phyloP scores from a whole-genome alignment of 2,329 filamentous ascomycete species.

The Pseudofabraea citricarpa region DNA sequence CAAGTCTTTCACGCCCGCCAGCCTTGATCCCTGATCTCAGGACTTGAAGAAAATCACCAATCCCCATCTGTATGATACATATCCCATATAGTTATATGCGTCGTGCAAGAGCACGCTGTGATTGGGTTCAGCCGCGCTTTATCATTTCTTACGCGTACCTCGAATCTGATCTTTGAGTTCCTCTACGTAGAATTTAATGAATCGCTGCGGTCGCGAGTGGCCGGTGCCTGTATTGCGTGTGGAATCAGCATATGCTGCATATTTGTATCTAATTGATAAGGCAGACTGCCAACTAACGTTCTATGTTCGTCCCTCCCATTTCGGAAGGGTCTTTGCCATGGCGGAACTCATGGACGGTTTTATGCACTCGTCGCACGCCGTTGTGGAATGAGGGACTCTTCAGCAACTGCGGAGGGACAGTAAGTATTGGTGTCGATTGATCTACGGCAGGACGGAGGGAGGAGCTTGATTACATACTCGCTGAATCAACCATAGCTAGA shows the following conservation, averaged over 20 bases:
- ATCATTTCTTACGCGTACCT: slow-evolving; percentile 21
- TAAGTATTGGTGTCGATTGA: neutral
- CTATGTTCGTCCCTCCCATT: slow-evolving; percentile 42
- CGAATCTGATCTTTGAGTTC: slow-evolving; percentile 44
- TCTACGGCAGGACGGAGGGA: neutral
- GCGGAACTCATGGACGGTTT: slow-evolving; percentile 29
- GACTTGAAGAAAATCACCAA: too few relatives aligned
- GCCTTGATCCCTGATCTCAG: too few relatives aligned
- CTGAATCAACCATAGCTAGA: slow-evolving; percentile 21
- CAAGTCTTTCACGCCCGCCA: too few relatives aligned
- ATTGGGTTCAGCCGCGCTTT: too few relatives aligned
- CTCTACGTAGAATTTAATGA: slow-evolving; percentile 46
- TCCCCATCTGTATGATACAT: too few relatives aligned
- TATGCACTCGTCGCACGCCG: slow-evolving; percentile 43
- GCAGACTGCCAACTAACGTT: slow-evolving; percentile 27
- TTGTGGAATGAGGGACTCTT: slow-evolving; percentile 50
- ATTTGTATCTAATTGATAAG: too few relatives aligned
- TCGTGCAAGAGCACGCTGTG: too few relatives aligned
- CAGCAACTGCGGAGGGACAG: slow-evolving; percentile 37
- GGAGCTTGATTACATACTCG: too few relatives aligned
- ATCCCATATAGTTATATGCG: too few relatives aligned
- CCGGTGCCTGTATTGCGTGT: too few relatives aligned
- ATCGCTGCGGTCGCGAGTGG: too few relatives aligned
- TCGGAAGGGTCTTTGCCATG: slow-evolving; percentile 43
- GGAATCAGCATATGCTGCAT: too few relatives aligned